These are phyloP conservation scores for Macrolepiota albuminosa DNA, from an alignment of 768 basidiomycete genomes.

Conservation along the genomic window DNA sequence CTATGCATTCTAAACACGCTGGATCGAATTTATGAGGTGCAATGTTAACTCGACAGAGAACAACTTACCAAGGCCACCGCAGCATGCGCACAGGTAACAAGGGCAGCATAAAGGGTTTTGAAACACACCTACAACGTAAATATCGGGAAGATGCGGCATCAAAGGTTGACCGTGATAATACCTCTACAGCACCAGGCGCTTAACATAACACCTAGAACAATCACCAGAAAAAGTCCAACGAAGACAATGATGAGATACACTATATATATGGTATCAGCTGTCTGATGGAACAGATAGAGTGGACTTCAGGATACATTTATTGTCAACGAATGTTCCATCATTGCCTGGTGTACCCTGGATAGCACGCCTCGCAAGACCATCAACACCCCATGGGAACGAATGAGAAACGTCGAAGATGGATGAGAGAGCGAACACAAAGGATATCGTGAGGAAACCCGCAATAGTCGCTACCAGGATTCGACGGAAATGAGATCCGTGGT, in stretches of 20 bases:
- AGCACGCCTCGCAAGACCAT: slow-evolving; percentile 29
- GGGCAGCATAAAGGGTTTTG: slow-evolving; percentile 65
- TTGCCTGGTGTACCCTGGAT: slow-evolving; percentile 13
- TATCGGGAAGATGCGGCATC: neutral
- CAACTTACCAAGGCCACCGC: slow-evolving; percentile 56
- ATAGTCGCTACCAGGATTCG: slow-evolving; percentile 31
- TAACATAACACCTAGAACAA: slow-evolving; percentile 52
- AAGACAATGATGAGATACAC: slow-evolving; percentile 65
- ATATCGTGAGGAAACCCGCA: slow-evolving; percentile 25
- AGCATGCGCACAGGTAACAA: slow-evolving; percentile 70
- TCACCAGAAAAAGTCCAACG: slow-evolving; percentile 53
- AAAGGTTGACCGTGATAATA: slow-evolving; percentile 15
- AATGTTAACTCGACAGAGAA: neutral
- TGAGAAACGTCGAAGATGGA: slow-evolving; percentile 24
- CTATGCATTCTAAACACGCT: slow-evolving; percentile 68
- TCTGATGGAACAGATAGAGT: neutral
- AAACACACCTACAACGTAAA: slow-evolving; percentile 38
- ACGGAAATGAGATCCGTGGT: slow-evolving; percentile 11
- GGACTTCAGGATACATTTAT: slow-evolving; percentile 32
- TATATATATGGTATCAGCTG: slow-evolving; percentile 18
- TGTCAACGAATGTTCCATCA: slow-evolving; percentile 30
- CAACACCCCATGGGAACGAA: slow-evolving; percentile 17
- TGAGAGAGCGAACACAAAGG: slow-evolving; percentile 25
- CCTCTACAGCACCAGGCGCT: slow-evolving; percentile 66
- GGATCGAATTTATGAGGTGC: neutral